Evolutionary conservation across 257 asterid genomes (phyloP).

Genomic region (Capsicum pubescens): DNA sequence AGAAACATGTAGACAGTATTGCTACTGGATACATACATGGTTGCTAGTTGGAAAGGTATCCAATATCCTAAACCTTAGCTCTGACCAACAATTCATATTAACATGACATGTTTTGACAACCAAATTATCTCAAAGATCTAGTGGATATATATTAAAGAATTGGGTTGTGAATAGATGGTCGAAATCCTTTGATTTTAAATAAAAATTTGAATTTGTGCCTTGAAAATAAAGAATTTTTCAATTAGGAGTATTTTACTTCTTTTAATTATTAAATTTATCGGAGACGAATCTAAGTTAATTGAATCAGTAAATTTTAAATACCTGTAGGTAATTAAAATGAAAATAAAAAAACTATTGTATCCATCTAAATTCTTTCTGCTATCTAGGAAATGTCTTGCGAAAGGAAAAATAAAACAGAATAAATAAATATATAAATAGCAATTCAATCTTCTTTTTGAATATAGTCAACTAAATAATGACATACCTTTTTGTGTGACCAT

Average conservation of each 20-base stretch:
- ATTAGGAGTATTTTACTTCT: neutral
- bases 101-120: neutral
- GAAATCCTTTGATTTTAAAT: neutral
- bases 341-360: neutral
- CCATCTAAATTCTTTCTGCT: neutral
- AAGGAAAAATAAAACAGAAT: no score
- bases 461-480: neutral
- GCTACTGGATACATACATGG: neutral
- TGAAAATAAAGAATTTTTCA: neutral
- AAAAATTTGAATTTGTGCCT: neutral
- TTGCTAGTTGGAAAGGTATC: slow-evolving; percentile 3
- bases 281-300: neutral
- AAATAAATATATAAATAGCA: neutral
- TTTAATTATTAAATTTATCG: neutral
- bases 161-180: neutral
- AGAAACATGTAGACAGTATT: neutral
- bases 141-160: neutral
- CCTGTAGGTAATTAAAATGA: neutral
- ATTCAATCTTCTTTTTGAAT: neutral
- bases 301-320: neutral
- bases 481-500: neutral
- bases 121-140: neutral
- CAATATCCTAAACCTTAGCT: neutral
- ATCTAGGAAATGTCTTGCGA: neutral
- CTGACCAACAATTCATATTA: neutral